Conservation (phyloP, 495 filamentous ascomycete genomes). For the Penicillium robsamsonii region DNA sequence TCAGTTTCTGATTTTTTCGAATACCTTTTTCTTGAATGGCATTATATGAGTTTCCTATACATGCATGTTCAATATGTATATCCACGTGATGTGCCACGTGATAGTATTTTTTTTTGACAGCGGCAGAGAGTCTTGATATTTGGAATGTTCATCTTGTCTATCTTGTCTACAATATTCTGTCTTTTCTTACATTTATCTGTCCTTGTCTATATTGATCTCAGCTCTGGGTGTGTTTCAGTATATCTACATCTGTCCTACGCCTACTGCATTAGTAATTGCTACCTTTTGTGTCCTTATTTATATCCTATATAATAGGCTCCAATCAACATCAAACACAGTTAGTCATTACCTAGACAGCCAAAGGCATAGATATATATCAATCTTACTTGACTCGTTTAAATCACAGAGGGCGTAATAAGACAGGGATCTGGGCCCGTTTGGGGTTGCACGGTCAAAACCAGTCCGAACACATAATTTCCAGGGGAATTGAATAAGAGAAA, state of each 20-base stretch:
- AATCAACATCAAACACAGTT: not conserved
- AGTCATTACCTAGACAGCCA: not conserved
- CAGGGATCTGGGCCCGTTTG: slow-evolving; percentile 21
- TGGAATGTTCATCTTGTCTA: not conserved
- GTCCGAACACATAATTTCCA: slow-evolving; percentile 14
- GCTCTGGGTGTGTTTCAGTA: not conserved
- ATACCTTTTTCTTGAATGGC: not conserved
- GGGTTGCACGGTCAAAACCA: slow-evolving; percentile 23
- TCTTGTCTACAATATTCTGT: not conserved
- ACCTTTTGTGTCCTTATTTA: not conserved
- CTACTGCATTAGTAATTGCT: not conserved
- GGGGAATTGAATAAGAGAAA: slow-evolving; percentile 9
- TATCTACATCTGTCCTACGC: not conserved
- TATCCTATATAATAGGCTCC: not conserved
- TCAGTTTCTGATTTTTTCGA: slow-evolving; percentile 1
- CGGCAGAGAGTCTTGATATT: not conserved
- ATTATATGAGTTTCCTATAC: not conserved
- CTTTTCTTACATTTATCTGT: not conserved
- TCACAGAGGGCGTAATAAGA: not conserved
- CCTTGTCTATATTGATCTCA: not conserved
- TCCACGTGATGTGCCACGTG: slow-evolving; percentile 12
- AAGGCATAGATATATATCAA: not conserved
- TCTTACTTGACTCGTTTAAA: not conserved
- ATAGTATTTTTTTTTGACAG: slow-evolving; percentile 1
- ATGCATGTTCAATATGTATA: not conserved